These are phyloP conservation scores for Pichia sp. DNA, from an alignment of 1,139 yeast species.

Conservation along the genomic window DNA sequence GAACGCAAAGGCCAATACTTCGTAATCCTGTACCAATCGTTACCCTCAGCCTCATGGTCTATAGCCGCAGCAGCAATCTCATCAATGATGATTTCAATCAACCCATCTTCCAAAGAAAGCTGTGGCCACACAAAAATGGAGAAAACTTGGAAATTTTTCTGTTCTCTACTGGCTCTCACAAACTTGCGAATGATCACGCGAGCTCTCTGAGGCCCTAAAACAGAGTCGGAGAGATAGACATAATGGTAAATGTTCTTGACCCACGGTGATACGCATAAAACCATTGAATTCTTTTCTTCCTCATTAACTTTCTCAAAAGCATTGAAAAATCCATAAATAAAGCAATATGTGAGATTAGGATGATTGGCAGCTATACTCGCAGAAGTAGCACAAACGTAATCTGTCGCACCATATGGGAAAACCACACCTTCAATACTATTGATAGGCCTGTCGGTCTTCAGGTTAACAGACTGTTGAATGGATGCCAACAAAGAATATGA, in stretches of 20 bases:
- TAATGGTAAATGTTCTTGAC: conserved; percentile 56
- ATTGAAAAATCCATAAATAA: conserved; percentile 53
- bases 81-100: conserved; percentile 55
- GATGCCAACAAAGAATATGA: conserved; percentile 63
- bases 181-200: conserved; percentile 58
- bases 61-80: conserved; percentile 70
- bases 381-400: conserved; percentile 57
- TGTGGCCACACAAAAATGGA: conserved; percentile 67
- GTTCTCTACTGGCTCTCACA: conserved; percentile 48
- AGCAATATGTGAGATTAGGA: conserved; percentile 58
- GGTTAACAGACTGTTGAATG: conserved; percentile 49
- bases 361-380: conserved; percentile 46
- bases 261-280: conserved; percentile 70
- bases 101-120: conserved; percentile 52
- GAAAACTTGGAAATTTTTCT: conserved; percentile 37
- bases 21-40: conserved; percentile 57
- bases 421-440: conserved; percentile 55
- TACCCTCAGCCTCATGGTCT: conserved; percentile 67
- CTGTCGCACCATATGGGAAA: conserved; percentile 67
- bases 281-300: conserved; percentile 34
- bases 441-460: conserved; percentile 55
- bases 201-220: conserved; percentile 53
- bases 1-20: conserved; percentile 60
- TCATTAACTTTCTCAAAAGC: conserved; percentile 39
- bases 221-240: conserved; percentile 47